Evolutionary conservation across 345 rosid species (phyloP).

Genomic region (Aquilaria malaccensis): DNA sequence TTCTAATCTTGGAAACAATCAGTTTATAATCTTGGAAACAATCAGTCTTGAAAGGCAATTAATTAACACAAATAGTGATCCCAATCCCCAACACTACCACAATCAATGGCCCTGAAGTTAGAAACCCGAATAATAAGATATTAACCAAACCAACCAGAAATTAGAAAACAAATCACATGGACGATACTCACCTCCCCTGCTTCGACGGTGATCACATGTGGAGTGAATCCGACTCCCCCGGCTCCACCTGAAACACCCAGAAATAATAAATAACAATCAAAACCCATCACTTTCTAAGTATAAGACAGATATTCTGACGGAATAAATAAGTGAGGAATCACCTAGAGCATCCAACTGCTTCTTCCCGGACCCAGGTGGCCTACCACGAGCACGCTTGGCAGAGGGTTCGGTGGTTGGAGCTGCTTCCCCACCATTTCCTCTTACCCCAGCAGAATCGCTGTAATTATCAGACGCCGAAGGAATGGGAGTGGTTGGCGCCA

Average conservation of each 20-base stretch:
- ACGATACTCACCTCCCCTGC: constrained; percentile 71
- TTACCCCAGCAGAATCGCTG: constrained; percentile 20
- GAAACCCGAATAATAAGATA: too few relatives aligned
- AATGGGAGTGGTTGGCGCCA: constrained; percentile 54
- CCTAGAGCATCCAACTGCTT: constrained; percentile 95
- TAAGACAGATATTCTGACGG: too few relatives aligned
- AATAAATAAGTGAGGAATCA: constrained; percentile 6
- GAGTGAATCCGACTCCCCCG: constrained; percentile 91
- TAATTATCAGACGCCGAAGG: constrained; percentile 45
- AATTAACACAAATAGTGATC: too few relatives aligned
- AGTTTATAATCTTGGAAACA: too few relatives aligned
- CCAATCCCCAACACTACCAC: too few relatives aligned
- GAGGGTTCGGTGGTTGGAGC: constrained; percentile 42
- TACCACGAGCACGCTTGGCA: constrained; percentile 61
- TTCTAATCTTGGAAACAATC: too few relatives aligned
- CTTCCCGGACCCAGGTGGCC: constrained; percentile 94
- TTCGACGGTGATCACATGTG: constrained; percentile 85
- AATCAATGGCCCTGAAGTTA: too few relatives aligned
- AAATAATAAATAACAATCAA: neutral
- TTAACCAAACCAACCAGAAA: neutral
- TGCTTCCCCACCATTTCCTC: constrained; percentile 24
- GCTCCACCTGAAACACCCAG: constrained; percentile 47
- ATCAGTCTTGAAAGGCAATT: too few relatives aligned
- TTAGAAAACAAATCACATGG: neutral
- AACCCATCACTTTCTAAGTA: too few relatives aligned